These are phyloP conservation scores for Phytophthora citricola DNA, from an alignment of 352 stramenopile species.

Conservation along the genomic window DNA sequence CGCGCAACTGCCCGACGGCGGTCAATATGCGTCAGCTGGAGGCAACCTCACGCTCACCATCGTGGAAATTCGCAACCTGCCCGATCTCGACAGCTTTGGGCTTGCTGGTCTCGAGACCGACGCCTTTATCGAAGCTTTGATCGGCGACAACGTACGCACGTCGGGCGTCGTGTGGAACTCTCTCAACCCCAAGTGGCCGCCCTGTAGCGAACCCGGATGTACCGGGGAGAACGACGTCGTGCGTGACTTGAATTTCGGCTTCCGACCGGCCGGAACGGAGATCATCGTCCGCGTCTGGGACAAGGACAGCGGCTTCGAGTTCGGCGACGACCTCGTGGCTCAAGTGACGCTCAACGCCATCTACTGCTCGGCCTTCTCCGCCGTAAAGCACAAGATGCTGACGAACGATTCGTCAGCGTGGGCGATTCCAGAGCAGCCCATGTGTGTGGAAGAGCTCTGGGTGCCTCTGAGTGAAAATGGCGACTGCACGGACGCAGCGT, in stretches of 20 bases:
- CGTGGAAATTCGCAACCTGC: slow-evolving; percentile 86
- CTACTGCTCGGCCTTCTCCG: slow-evolving; percentile 82
- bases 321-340: slow-evolving; percentile 85
- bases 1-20: slow-evolving; percentile 70
- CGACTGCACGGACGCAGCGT: slow-evolving; percentile 29
- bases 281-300: slow-evolving; percentile 80
- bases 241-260: slow-evolving; percentile 87
- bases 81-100: slow-evolving; percentile 82
- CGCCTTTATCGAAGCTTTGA: slow-evolving; percentile 75
- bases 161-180: slow-evolving; percentile 74
- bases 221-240: slow-evolving; percentile 48
- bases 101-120: slow-evolving; percentile 72
- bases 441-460: slow-evolving; percentile 85
- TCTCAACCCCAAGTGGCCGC: slow-evolving; percentile 80
- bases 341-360: slow-evolving; percentile 77
- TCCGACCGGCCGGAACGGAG: slow-evolving; percentile 77
- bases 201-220: slow-evolving; percentile 58
- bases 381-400: slow-evolving; percentile 46
- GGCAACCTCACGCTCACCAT: slow-evolving; percentile 90
- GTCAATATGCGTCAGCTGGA: slow-evolving; percentile 76
- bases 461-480: slow-evolving; percentile 54
- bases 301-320: slow-evolving; percentile 88
- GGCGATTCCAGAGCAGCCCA: slow-evolving; percentile 65
- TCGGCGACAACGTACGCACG: slow-evolving; percentile 72
- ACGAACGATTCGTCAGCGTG: slow-evolving; percentile 69